Conservation (phyloP, 257 asterid species). For the Avicennia marina region DNA sequence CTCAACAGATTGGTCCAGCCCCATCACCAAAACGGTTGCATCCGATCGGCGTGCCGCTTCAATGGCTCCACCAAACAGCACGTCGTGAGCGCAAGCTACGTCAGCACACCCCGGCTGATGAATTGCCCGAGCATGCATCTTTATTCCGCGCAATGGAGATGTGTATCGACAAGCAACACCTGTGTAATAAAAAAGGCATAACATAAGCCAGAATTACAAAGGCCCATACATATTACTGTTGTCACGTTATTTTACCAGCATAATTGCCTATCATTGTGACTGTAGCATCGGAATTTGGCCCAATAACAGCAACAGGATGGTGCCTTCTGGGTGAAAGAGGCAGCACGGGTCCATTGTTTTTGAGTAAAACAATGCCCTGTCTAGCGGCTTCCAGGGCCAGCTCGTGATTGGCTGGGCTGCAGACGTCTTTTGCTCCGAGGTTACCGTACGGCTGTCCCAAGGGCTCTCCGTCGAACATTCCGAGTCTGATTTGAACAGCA, state of each 20-base stretch:
- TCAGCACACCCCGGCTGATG: conserved; percentile 65
- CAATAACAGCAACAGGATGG: conserved; percentile 62
- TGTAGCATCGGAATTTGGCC: conserved; percentile 72
- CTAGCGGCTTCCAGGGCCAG: conserved; percentile 78
- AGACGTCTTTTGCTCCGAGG: conserved; percentile 65
- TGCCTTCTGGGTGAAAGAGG: conserved; percentile 57
- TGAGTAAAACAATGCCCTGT: conserved; percentile 73
- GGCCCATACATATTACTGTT: background rate
- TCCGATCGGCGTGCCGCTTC: conserved; percentile 59
- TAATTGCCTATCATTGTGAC: conserved; percentile 79
- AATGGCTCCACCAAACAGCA: conserved; percentile 47
- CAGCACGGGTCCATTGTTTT: conserved; percentile 51
- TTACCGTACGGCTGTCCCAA: conserved; percentile 45
- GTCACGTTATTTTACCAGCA: conserved; percentile 40
- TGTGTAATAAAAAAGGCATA: background rate
- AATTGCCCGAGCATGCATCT: conserved; percentile 39
- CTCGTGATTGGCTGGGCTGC: conserved; percentile 61
- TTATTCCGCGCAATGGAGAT: conserved; percentile 62
- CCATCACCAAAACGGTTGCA: conserved; percentile 67
- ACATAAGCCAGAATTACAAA: background rate
- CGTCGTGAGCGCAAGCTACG: conserved; percentile 47
- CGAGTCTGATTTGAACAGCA: conserved; percentile 70
- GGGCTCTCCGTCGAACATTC: conserved; percentile 84
- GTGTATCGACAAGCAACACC: conserved; percentile 78
- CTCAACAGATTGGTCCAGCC: conserved; percentile 70